A percentile compares a stretch with the other conserved stretches of the same genome.
Evolutionary conservation across 225 moss, liverwort and hornwort species (phyloP).

Genomic region (Asterella californica): DNA sequence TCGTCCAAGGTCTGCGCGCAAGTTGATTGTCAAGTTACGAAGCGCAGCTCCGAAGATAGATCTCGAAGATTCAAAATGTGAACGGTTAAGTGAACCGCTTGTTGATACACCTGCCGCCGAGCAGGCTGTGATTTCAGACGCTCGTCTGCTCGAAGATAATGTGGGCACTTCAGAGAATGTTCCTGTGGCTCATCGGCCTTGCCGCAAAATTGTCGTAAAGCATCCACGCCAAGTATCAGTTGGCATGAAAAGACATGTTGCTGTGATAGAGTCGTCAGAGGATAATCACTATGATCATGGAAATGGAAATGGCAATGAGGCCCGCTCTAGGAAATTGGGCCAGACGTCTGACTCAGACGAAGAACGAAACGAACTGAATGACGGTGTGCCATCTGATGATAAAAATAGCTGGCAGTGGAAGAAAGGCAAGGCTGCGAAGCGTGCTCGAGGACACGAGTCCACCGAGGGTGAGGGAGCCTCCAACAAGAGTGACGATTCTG

Average conservation of each 20-base stretch:
- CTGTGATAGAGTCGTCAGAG: conserved; percentile 39
- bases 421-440: conserved; percentile 80
- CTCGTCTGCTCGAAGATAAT: conserved; percentile 50
- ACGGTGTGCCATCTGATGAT: conserved; percentile 34
- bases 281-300: conserved; percentile 22
- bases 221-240: conserved; percentile 48
- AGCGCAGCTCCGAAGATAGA: conserved; percentile 44
- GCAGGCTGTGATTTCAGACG: conserved; percentile 30
- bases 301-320: conserved; percentile 35
- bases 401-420: conserved; percentile 71
- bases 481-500: conserved; percentile 25
- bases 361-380: conserved; percentile 22
- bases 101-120: conserved; percentile 29
- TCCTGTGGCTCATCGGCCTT: conserved; percentile 6
- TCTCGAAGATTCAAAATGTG: conserved; percentile 36
- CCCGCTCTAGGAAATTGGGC: conserved; percentile 26
- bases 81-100: conserved; percentile 24
- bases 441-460: conserved; percentile 51
- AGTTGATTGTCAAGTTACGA: conserved; percentile 78
- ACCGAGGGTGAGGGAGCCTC: conserved; percentile 26
- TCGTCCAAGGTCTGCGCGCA: conserved; percentile 86
- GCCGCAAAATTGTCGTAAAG: conserved; percentile 69
- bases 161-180: conserved; percentile 29
- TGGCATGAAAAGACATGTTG: conserved; percentile 28
- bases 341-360: conserved; percentile 40